Evolutionary conservation across 257 asterid species (phyloP).

Genomic region (Solanum ossicruentum): DNA sequence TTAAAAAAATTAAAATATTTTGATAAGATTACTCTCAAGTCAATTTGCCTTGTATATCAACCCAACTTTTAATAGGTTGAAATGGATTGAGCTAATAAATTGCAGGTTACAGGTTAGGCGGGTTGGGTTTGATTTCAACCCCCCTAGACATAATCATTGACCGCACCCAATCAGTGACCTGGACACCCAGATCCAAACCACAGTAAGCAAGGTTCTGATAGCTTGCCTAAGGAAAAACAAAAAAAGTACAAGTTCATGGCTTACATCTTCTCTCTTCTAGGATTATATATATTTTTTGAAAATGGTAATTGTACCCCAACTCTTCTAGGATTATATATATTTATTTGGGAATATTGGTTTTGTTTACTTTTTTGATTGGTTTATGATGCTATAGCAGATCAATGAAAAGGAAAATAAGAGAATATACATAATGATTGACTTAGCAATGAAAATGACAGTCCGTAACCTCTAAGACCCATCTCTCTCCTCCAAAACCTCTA

Average conservation of each 20-base stretch:
- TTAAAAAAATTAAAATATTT: too few relatives aligned
- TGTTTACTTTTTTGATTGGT: background rate
- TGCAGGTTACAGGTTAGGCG: too few relatives aligned
- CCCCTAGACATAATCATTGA: background rate
- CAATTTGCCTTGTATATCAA: too few relatives aligned
- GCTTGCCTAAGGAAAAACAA: background rate
- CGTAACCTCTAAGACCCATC: background rate
- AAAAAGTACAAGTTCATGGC: background rate
- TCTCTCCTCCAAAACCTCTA: background rate
- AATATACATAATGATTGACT: background rate
- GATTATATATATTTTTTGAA: too few relatives aligned
- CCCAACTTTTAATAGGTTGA: too few relatives aligned
- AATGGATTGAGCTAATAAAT: too few relatives aligned
- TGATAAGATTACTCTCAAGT: too few relatives aligned
- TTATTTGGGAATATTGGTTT: background rate
- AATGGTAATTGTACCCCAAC: too few relatives aligned
- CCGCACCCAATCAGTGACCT: background rate
- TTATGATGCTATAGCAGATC: background rate
- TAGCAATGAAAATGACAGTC: background rate
- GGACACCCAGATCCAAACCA: background rate
- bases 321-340: background rate
- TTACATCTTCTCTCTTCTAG: background rate
- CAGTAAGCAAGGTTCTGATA: background rate
- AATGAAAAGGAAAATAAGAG: background rate
- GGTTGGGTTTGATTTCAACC: too few relatives aligned